These are phyloP conservation scores for Penicillium silybi DNA, from an alignment of 495 filamentous ascomycete genomes.

Conservation along the genomic window DNA sequence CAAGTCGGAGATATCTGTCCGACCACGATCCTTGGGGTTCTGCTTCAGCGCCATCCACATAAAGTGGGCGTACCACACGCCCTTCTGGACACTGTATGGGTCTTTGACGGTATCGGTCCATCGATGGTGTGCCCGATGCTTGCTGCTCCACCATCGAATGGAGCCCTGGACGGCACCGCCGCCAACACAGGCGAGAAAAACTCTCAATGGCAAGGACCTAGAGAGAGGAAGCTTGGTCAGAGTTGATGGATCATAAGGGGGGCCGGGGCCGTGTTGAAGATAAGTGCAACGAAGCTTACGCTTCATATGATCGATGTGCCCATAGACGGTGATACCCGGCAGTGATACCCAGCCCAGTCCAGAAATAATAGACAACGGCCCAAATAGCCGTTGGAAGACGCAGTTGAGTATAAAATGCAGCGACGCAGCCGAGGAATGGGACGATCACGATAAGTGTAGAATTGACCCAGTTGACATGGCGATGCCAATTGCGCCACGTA, in stretches of 20 bases:
- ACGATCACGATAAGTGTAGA: conserved; percentile 75
- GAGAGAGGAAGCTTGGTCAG: conserved; percentile 30
- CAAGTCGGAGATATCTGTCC: conserved; percentile 87
- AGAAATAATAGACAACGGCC: conserved; percentile 79
- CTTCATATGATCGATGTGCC: conserved; percentile 76
- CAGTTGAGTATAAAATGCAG: conserved; percentile 69
- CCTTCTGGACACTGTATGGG: conserved; percentile 92
- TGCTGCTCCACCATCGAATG: conserved; percentile 88
- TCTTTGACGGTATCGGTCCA: conserved; percentile 96
- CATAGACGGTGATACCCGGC: conserved; percentile 70
- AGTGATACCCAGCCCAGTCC: conserved; percentile 78
- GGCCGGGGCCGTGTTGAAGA: too few relatives aligned
- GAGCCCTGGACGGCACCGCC: conserved; percentile 89
- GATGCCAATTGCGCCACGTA: conserved; percentile 78
- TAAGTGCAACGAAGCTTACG: conserved; percentile 6
- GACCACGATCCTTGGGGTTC: conserved; percentile 77
- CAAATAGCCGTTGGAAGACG: conserved; percentile 64
- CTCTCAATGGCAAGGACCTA: conserved; percentile 68
- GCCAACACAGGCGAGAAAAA: conserved; percentile 81
- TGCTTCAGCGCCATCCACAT: conserved; percentile 85
- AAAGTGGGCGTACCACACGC: conserved; percentile 84
- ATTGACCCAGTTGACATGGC: conserved; percentile 89
- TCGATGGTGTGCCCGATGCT: conserved; percentile 88
- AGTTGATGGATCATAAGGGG: background rate
- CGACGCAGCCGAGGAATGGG: conserved; percentile 66